These are phyloP conservation scores for Cercophora samala DNA, from an alignment of 495 filamentous ascomycete genomes.

Conservation along the genomic window DNA sequence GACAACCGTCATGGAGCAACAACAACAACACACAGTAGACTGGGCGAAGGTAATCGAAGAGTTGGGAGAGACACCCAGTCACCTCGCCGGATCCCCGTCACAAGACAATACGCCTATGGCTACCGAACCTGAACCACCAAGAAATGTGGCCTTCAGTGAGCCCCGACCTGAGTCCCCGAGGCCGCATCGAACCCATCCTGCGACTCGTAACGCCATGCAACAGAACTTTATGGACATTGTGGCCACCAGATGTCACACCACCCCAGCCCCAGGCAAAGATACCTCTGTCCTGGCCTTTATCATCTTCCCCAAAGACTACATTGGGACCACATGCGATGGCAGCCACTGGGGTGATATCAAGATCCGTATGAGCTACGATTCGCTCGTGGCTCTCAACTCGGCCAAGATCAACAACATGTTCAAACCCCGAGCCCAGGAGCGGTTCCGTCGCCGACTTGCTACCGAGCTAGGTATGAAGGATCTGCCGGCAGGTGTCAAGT, in stretches of 20 bases:
- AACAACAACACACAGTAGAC: neutral
- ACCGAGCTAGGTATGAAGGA: constrained; percentile 26
- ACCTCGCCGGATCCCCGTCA: too few species aligned
- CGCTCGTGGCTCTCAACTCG: constrained; percentile 47
- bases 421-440: constrained; percentile 38
- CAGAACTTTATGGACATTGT: constrained; percentile 26
- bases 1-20: neutral
- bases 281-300: constrained; percentile 56
- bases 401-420: constrained; percentile 49
- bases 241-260: neutral
- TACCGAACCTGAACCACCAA: neutral
- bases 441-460: constrained; percentile 21
- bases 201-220: constrained; percentile 21
- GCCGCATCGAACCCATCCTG: neutral
- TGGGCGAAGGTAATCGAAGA: too few species aligned
- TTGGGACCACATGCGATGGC: constrained; percentile 20
- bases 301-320: constrained; percentile 40
- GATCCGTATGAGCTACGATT: constrained; percentile 46
- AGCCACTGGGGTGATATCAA: constrained; percentile 28
- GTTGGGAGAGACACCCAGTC: neutral
- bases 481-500: constrained; percentile 48
- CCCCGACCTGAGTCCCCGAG: neutral
- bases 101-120: neutral
- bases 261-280: constrained; percentile 31
- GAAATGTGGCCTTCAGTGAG: neutral